Evolutionary conservation across 345 rosid species (phyloP).

Genomic region (Acer saccharum): DNA sequence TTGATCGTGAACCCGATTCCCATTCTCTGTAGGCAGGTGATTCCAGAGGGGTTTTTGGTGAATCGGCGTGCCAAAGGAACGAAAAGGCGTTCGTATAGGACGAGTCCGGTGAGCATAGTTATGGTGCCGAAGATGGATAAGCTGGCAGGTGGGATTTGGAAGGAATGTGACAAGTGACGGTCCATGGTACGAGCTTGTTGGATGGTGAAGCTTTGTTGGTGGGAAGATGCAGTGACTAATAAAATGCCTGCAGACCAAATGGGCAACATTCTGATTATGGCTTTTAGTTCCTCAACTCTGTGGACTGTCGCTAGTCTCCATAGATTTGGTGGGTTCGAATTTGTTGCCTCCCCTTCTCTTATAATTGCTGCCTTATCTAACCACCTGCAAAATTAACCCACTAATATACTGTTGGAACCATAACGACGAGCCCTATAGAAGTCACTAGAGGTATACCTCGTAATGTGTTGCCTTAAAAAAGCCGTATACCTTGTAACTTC

Average conservation of each 20-base stretch:
- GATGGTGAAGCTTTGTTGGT: slow-evolving; percentile 54
- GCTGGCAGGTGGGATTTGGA: slow-evolving; percentile 64
- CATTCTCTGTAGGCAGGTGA: slow-evolving; percentile 64
- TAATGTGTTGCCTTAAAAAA: too few relatives aligned
- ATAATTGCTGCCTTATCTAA: slow-evolving; percentile 60
- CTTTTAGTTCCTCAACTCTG: slow-evolving; percentile 64
- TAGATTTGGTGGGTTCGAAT: slow-evolving; percentile 28
- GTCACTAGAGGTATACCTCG: too few relatives aligned
- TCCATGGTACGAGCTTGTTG: slow-evolving; percentile 67
- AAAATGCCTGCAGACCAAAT: slow-evolving; percentile 61
- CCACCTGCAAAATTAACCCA: slow-evolving; percentile 39
- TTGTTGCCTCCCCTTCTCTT: slow-evolving; percentile 34
- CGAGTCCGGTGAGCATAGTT: slow-evolving; percentile 44
- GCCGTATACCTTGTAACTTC: too few relatives aligned
- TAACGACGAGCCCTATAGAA: too few relatives aligned
- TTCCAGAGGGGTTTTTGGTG: slow-evolving; percentile 54
- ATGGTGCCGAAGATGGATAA: slow-evolving; percentile 49
- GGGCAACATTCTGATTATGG: slow-evolving; percentile 57
- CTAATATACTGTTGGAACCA: too few relatives aligned
- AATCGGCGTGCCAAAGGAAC: slow-evolving; percentile 49
- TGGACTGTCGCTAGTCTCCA: slow-evolving; percentile 66
- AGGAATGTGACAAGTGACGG: slow-evolving; percentile 51
- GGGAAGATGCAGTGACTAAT: slow-evolving; percentile 50
- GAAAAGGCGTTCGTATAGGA: slow-evolving; percentile 54
- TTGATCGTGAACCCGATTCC: slow-evolving; percentile 49